These are phyloP conservation scores for Colletotrichum somersetense DNA, from an alignment of 2,329 filamentous ascomycete species.

Conservation along the genomic window DNA sequence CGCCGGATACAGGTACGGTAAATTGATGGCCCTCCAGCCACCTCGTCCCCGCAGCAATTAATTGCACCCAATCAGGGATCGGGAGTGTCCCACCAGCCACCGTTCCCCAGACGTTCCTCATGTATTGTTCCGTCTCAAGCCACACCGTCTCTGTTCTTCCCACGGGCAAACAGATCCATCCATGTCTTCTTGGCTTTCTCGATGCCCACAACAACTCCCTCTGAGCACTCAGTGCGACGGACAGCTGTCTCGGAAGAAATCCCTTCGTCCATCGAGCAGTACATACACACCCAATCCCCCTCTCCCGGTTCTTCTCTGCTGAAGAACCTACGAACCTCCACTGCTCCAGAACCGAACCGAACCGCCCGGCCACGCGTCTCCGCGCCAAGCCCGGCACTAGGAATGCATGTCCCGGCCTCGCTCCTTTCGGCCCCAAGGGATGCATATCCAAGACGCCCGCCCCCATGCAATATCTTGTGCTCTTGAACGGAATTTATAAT, in stretches of 20 bases:
- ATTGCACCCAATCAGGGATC: background rate
- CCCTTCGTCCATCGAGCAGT: too few relatives aligned
- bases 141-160: background rate
- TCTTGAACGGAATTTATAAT: conserved; percentile 12
- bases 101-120: background rate
- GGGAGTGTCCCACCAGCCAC: conserved; percentile 16
- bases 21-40: too few relatives aligned
- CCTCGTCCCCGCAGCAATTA: background rate
- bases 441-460: background rate
- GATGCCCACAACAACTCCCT: background rate
- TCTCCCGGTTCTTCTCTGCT: too few relatives aligned
- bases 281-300: too few relatives aligned
- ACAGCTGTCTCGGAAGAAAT: too few relatives aligned
- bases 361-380: background rate
- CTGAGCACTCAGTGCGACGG: background rate
- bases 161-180: too few relatives aligned
- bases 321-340: too few relatives aligned
- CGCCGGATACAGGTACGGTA: too few relatives aligned
- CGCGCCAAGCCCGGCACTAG: conserved; percentile 13
- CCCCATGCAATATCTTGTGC: background rate
- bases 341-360: background rate
- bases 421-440: background rate
- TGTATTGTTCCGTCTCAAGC: background rate
- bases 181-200: conserved; percentile 19
- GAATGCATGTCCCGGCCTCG: conserved; percentile 4